These are phyloP conservation scores for Exophiala viscosa DNA, from an alignment of 2,329 filamentous ascomycete genomes.

Conservation along the genomic window DNA sequence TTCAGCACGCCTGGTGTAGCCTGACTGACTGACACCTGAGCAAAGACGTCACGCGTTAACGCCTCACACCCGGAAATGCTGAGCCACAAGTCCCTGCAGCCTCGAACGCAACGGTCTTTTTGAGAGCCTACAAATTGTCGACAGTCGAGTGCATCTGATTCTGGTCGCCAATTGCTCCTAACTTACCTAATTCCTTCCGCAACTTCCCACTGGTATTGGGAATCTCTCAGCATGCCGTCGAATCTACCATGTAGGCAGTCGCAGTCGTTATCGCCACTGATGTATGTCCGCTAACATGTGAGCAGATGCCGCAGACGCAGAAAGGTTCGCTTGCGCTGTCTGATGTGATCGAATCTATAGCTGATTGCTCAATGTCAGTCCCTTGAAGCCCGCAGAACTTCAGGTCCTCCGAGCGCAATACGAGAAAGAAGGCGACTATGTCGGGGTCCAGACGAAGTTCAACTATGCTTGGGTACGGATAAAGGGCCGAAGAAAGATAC, in stretches of 20 bases:
- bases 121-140: too few species aligned
- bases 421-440: slow-evolving; percentile 95
- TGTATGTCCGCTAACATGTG: slow-evolving; percentile 20
- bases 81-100: slow-evolving; percentile 7
- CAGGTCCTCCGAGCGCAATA: slow-evolving; percentile 90
- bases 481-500: neutral
- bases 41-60: neutral
- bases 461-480: slow-evolving; percentile 91
- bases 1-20: neutral
- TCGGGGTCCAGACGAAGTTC: slow-evolving; percentile 97
- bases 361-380: slow-evolving; percentile 48
- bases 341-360: neutral
- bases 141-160: too few species aligned
- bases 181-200: neutral
- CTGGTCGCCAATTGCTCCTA: neutral
- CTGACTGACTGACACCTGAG: neutral
- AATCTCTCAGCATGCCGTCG: slow-evolving; percentile 37
- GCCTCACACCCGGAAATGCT: neutral
- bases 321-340: slow-evolving; percentile 61
- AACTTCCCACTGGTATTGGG: neutral
- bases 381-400: slow-evolving; percentile 86
- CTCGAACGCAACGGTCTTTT: neutral
- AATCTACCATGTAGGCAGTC: slow-evolving; percentile 49
- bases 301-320: slow-evolving; percentile 92
- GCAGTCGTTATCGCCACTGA: neutral